These are phyloP conservation scores for Hirschfeldia incana DNA, from an alignment of 345 rosid species.

Conservation along the genomic window DNA sequence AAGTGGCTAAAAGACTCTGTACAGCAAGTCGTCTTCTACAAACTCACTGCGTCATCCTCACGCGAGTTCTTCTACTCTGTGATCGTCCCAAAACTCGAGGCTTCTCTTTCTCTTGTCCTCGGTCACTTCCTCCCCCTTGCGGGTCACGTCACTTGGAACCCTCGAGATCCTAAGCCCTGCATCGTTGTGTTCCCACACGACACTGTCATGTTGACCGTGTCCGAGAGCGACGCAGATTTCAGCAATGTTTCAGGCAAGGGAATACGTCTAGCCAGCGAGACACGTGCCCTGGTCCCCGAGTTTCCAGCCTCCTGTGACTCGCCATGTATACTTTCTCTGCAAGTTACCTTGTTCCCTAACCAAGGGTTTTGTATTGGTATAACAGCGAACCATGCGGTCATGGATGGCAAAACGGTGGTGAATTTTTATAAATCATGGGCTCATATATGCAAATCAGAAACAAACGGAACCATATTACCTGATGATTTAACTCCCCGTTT, in stretches of 20 bases:
- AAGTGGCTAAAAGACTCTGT: background rate
- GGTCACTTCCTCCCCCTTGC: background rate
- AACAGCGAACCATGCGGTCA: background rate
- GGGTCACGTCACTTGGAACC: slow-evolving; percentile 1
- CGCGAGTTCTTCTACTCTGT: background rate
- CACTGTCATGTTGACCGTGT: background rate
- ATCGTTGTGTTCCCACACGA: background rate
- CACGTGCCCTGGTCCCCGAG: background rate
- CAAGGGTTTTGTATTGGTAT: background rate
- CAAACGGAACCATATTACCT: background rate
- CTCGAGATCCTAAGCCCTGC: background rate
- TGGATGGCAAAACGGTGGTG: background rate
- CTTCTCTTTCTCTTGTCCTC: background rate
- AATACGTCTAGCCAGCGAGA: background rate
- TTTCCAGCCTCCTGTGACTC: background rate
- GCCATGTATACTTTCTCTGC: background rate
- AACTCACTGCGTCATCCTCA: background rate
- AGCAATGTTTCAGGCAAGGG: background rate
- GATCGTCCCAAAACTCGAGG: background rate
- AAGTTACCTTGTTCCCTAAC: background rate
- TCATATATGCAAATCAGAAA: background rate
- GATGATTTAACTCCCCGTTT: background rate
- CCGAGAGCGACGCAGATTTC: background rate
- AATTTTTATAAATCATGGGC: background rate
- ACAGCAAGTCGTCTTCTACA: background rate